These are phyloP conservation scores for Eucalyptus viminalis DNA, from an alignment of 345 rosid genomes.

Conservation along the genomic window DNA sequence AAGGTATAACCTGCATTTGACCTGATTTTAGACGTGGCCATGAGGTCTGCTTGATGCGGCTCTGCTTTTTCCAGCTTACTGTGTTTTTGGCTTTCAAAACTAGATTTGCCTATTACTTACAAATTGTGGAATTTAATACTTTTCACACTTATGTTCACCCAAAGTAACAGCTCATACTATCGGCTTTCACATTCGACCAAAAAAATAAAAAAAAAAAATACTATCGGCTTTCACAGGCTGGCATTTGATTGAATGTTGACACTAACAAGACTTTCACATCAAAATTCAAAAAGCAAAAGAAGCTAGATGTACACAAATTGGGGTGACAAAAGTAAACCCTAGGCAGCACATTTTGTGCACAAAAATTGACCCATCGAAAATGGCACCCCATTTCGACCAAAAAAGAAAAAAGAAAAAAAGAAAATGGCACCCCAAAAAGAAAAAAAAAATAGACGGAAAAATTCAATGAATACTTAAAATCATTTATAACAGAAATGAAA, in stretches of 20 bases:
- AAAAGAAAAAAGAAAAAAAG: too few species aligned
- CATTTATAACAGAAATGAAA: background rate
- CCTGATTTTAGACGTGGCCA: background rate
- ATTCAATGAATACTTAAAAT: background rate
- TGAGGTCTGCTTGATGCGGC: background rate
- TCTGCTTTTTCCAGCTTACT: background rate
- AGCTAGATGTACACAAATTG: background rate
- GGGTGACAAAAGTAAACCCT: background rate
- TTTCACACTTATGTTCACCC: background rate
- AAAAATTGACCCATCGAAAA: background rate
- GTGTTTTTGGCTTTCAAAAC: background rate
- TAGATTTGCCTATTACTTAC: background rate
- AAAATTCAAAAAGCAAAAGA: background rate
- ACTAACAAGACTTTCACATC: background rate
- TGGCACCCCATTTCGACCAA: background rate
- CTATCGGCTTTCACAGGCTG: background rate
- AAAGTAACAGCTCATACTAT: background rate
- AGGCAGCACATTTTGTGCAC: background rate
- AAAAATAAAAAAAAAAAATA: too few species aligned
- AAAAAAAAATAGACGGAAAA: background rate
- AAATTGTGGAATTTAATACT: background rate
- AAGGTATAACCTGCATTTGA: background rate
- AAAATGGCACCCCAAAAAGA: too few species aligned
- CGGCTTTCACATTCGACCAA: background rate
- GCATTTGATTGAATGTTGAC: background rate